Percentiles rank a stretch among this genome's conserved stretches.
Evolutionary conservation across 2,329 filamentous ascomycete genomes (phyloP).

Genomic region (Nemania sp.): DNA sequence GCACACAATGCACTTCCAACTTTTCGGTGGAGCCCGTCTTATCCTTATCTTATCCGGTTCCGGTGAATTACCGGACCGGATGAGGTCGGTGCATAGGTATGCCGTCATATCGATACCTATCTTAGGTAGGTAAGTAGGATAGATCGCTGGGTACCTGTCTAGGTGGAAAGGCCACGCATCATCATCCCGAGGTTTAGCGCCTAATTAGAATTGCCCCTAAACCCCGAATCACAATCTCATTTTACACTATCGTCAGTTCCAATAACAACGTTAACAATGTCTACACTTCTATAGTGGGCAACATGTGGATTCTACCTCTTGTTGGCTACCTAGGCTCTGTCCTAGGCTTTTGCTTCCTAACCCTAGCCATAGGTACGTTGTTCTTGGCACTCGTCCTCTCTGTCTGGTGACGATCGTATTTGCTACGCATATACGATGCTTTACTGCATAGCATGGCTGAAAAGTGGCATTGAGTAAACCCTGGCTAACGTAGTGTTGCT

Average conservation of each 20-base stretch:
- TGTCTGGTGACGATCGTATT: not conserved
- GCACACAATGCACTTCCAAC: conserved; percentile 31
- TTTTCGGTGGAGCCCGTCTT: conserved; percentile 46
- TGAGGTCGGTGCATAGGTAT: too few species aligned
- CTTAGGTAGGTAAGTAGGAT: not conserved
- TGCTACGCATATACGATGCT: not conserved
- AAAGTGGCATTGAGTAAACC: not conserved
- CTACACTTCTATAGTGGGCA: conserved; percentile 48
- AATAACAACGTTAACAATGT: conserved; percentile 24
- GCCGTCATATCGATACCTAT: too few species aligned
- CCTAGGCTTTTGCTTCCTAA: conserved; percentile 92
- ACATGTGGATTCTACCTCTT: conserved; percentile 95
- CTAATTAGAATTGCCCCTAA: not conserved
- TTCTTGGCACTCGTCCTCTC: conserved; percentile 2
- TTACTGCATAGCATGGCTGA: not conserved
- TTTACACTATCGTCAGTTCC: not conserved
- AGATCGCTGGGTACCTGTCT: not conserved
- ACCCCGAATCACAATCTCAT: not conserved
- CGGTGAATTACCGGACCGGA: conserved; percentile 39
- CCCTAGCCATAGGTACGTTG: conserved; percentile 84
- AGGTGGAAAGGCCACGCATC: conserved; percentile 34
- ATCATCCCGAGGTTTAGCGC: conserved; percentile 13
- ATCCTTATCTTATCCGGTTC: conserved; percentile 39
- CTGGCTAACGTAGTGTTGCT: conserved; percentile 40
- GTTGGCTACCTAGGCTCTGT: conserved; percentile 89